A percentile compares a stretch with the other conserved stretches of the same genome.
Evolutionary conservation across 2,329 filamentous ascomycete genomes (phyloP).

Genomic region (Teratosphaeriaceae sp.): DNA sequence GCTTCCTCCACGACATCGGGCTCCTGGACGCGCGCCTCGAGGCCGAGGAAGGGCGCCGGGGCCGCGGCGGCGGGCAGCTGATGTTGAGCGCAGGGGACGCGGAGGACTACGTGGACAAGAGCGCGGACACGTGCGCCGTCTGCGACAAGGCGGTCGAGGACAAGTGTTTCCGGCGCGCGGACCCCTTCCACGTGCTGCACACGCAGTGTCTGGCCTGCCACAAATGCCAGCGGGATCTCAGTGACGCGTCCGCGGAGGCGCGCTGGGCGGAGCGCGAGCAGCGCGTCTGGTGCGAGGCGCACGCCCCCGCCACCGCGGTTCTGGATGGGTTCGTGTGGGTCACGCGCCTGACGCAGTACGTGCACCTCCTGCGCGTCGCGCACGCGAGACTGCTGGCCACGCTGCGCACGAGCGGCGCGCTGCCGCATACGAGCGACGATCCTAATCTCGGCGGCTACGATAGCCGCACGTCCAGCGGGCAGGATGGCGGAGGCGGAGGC

Average conservation of each 20-base stretch:
- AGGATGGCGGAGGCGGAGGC: constrained; percentile 37
- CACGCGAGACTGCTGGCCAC: constrained; percentile 84
- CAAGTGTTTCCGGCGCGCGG: constrained; percentile 71
- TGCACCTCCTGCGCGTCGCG: constrained; percentile 86
- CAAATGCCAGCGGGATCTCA: constrained; percentile 68
- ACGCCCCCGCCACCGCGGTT: constrained; percentile 49
- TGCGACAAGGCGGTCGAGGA: constrained; percentile 91
- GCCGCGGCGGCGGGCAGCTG: no score
- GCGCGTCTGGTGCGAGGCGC: constrained; percentile 58
- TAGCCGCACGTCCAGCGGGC: constrained; percentile 58
- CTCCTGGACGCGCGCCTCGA: constrained; percentile 72
- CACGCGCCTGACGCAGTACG: constrained; percentile 86
- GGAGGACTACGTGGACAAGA: constrained; percentile 38
- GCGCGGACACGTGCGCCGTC: constrained; percentile 67
- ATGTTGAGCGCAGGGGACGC: no score
- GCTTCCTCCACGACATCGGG: constrained; percentile 76
- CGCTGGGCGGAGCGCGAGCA: constrained; percentile 62
- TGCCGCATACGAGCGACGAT: constrained; percentile 68
- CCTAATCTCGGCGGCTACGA: constrained; percentile 61
- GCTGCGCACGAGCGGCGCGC: constrained; percentile 71
- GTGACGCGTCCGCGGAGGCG: constrained; percentile 60
- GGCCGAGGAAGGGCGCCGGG: no score
- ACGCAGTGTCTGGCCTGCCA: constrained; percentile 64
- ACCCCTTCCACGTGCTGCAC: constrained; percentile 68
- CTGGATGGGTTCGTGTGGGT: constrained; percentile 62